Conservation (phyloP, 176 grass and related monocot species). For the Oryza glumipatula region DNA sequence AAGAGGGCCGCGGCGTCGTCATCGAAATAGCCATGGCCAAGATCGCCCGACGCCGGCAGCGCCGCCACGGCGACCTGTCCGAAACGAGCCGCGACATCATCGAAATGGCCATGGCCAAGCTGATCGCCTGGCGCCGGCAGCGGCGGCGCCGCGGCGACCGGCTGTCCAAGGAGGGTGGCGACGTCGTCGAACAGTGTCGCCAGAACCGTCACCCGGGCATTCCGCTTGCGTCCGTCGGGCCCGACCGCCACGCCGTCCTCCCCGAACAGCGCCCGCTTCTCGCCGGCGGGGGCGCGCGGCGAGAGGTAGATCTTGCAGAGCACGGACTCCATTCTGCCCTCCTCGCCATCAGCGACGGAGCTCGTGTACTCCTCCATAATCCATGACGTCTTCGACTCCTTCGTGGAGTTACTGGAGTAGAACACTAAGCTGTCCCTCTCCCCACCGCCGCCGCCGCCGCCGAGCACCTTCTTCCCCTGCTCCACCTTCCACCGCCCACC, state of each 20-base stretch:
- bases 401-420: background rate
- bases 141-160: too few species aligned
- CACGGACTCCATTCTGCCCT: background rate
- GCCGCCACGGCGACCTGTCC: too few species aligned
- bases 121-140: too few species aligned
- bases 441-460: background rate
- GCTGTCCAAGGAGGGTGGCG: background rate
- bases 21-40: too few species aligned
- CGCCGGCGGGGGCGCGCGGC: background rate
- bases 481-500: slow-evolving; percentile 11
- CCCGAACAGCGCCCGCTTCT: slow-evolving; percentile 8
- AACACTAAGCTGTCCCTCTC: background rate
- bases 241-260: background rate
- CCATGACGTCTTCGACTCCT: slow-evolving; percentile 36
- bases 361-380: slow-evolving; percentile 38
- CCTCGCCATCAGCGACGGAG: background rate
- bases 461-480: background rate
- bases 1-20: too few species aligned
- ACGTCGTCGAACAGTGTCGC: background rate
- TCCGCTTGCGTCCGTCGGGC: background rate
- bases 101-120: too few species aligned
- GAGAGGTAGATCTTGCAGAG: slow-evolving; percentile 38
- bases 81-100: too few species aligned
- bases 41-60: too few species aligned
- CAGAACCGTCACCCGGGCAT: background rate